Conservation (phyloP, 257 asterid species). For the Nicotiana sylvestris region DNA sequence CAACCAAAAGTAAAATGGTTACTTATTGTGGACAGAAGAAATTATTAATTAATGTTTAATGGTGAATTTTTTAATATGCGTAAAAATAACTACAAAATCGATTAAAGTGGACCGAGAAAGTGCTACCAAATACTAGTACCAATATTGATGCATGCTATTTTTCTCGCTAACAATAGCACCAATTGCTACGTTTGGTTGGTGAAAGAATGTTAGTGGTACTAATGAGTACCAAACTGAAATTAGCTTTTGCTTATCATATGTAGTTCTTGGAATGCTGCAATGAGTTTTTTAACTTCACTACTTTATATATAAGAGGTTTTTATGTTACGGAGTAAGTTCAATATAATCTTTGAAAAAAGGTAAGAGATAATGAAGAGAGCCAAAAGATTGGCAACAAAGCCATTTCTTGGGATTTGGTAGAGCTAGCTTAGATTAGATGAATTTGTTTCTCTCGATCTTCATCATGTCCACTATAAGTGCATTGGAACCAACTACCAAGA, state of each 20-base stretch:
- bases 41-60: too few species aligned
- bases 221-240: neutral
- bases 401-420: conserved; percentile 1
- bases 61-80: accelerated
- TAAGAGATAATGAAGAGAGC: neutral
- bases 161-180: neutral
- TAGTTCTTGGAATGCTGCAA: neutral
- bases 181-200: neutral
- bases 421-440: neutral
- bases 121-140: too few species aligned
- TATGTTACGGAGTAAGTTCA: neutral
- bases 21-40: too few species aligned
- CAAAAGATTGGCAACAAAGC: conserved; percentile 3
- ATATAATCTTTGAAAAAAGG: neutral
- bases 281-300: neutral
- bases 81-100: too few species aligned
- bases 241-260: neutral
- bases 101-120: too few species aligned
- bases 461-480: neutral
- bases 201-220: neutral
- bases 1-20: too few species aligned
- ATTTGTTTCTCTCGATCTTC: conserved; percentile 8
- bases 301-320: neutral
- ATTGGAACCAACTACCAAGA: neutral
- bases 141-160: neutral